A percentile compares a stretch with the other conserved stretches of the same genome.
Evolutionary conservation across 805 yeast species (phyloP).

Genomic region (Komagataella ulmi): DNA sequence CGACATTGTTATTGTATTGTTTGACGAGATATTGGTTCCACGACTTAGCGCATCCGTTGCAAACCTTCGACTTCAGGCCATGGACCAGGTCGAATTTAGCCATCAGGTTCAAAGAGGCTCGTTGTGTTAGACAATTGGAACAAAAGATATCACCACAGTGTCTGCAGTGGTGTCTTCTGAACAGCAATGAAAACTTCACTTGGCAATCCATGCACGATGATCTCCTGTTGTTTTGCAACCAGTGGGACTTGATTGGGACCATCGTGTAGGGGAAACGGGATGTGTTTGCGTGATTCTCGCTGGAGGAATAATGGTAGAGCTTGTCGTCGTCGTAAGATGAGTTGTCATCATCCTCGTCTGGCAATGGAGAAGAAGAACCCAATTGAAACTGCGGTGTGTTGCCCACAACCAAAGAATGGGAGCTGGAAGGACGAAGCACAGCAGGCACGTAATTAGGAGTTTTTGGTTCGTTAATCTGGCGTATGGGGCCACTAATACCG

Average conservation of each 20-base stretch:
- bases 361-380: neutral
- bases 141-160: conserved; percentile 38
- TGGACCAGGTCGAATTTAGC: conserved; percentile 17
- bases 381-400: neutral
- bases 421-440: conserved; percentile 27
- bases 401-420: neutral
- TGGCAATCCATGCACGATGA: conserved; percentile 22
- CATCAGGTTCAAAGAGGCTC: conserved; percentile 18
- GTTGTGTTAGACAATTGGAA: conserved; percentile 13
- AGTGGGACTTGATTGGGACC: conserved; percentile 39
- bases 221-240: conserved; percentile 32
- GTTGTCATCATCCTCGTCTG: neutral
- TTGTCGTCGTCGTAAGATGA: neutral
- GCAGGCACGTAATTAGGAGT: conserved; percentile 39
- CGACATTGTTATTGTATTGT: neutral
- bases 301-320: neutral
- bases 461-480: conserved; percentile 32
- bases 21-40: conserved; percentile 1
- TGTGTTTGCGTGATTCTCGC: neutral
- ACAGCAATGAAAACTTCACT: conserved; percentile 13
- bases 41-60: neutral
- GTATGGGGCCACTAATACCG: conserved; percentile 7
- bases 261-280: conserved; percentile 2
- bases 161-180: conserved; percentile 34
- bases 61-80: conserved; percentile 2